phyloP scores from a whole-genome alignment of 306 rosid genomes.

The Cicer cuneatum region DNA sequence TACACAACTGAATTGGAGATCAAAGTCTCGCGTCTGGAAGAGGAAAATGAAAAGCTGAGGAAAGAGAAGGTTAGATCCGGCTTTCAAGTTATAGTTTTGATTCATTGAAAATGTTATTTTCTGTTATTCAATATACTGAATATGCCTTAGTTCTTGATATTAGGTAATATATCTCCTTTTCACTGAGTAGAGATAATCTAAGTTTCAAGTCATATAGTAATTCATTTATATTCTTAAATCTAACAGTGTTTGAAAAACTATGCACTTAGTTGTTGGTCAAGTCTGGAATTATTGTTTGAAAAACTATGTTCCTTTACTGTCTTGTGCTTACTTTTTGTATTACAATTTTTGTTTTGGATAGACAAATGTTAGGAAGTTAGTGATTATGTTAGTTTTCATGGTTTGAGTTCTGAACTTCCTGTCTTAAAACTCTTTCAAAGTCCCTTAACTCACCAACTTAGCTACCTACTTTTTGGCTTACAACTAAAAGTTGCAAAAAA shows the following conservation, averaged over 20 bases:
- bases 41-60: conserved; percentile 93
- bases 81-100: conserved; percentile 32
- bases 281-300: neutral
- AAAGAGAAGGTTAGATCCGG: conserved; percentile 72
- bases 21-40: conserved; percentile 83
- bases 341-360: neutral
- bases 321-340: neutral
- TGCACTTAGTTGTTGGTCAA: neutral
- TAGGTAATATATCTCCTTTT: conserved; percentile 14
- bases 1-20: conserved; percentile 90
- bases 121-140: conserved; percentile 17
- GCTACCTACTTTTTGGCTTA: neutral
- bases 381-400: no score
- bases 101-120: conserved; percentile 25
- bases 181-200: neutral
- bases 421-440: no score
- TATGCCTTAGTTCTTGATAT: conserved; percentile 9
- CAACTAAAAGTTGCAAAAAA: neutral
- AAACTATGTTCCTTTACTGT: neutral
- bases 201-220: neutral
- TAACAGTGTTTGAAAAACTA: neutral
- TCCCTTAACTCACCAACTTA: no score
- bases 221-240: neutral
- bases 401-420: no score
- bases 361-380: no score